Evolutionary conservation across 108 stramenopile species (phyloP), one percentile per base, ranked within the genome.

Genomic region (Skeletonema tropicum): DNA sequence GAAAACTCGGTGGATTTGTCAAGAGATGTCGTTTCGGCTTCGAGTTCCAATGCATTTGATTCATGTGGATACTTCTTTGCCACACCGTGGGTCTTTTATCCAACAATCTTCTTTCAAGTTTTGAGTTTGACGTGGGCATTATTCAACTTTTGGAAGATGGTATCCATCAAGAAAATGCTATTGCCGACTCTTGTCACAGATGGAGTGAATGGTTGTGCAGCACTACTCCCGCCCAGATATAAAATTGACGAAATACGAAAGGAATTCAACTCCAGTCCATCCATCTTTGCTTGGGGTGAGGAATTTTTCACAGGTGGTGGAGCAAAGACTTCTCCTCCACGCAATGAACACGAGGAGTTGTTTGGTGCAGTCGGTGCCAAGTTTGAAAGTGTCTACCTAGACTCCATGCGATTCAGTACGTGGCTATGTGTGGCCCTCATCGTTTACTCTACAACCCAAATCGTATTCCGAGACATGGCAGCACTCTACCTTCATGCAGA

Each of bases 91-190:
- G 71, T 68, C 30, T 42, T 83, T 13, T 74, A 74, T 41, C 61
- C 73, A 2, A 67, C 73, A 39, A 39, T 67, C 19, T 66, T 67
- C 26, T 14, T 58, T 3, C 66, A 67, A 17, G 65, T 0, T n/a
- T 5, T 55, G 3, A 39, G 66, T 62, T 21, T 84, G 13, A 60
- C 62, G 6, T 84, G 83, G 83, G 74, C 68, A 6, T 8, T 79
- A 42, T 84, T 57, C 31, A 84, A 80, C 46, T 79, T 70, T 73
- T 84, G 83, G 83, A 83, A 83, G 65, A 69, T 83, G 67, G 55
- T 23, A 0, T 41, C 35, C 12, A 74, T 83, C 41, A 78, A 78
- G 33, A 52, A 70, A 13, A 83, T 83, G 82, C 33, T 83, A 10
- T 42, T 74, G 31, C 77, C 82, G 0, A 83, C 73, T 17, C 38